Conservation (phyloP, 2,329 filamentous ascomycete species). For the Rhinocladiella mackenziei region DNA sequence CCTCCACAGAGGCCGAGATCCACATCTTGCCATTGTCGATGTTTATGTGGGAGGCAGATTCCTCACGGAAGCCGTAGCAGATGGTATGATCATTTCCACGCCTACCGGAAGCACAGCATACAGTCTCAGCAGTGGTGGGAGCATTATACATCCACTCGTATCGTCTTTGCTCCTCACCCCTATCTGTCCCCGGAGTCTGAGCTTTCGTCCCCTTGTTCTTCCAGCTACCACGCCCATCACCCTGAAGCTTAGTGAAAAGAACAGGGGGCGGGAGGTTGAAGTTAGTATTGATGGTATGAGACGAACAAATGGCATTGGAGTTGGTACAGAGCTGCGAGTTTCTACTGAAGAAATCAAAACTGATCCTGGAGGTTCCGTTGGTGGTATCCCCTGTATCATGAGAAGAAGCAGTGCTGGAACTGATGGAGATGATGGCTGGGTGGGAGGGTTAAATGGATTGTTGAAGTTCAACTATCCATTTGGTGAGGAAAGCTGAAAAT, state of each 20-base stretch:
- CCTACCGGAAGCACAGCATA: constrained; percentile 96
- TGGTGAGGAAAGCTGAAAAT: constrained; percentile 55
- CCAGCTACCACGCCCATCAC: constrained; percentile 81
- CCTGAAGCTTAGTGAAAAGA: constrained; percentile 74
- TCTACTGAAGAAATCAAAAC: constrained; percentile 69
- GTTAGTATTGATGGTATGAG: constrained; percentile 75
- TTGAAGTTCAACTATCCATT: constrained; percentile 98
- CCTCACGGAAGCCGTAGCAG: constrained; percentile 87
- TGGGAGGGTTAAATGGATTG: constrained; percentile 85
- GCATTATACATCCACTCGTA: constrained; percentile 90
- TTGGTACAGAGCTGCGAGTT: constrained; percentile 84
- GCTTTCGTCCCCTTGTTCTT: constrained; percentile 85
- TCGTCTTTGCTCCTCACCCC: constrained; percentile 85
- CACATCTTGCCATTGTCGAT: constrained; percentile 87
- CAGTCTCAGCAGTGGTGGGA: constrained; percentile 84
- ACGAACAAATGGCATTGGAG: constrained; percentile 59
- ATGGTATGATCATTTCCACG: constrained; percentile 90
- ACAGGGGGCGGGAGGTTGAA: constrained; percentile 70
- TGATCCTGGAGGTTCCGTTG: constrained; percentile 54
- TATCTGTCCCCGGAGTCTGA: constrained; percentile 87
- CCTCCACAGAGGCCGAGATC: constrained; percentile 82
- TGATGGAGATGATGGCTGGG: constrained; percentile 82
- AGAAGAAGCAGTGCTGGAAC: constrained; percentile 51
- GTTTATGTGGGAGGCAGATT: constrained; percentile 86
- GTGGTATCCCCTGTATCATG: constrained; percentile 90